Conservation (phyloP, 306 rosid species). For the Cucumis hystrix region DNA sequence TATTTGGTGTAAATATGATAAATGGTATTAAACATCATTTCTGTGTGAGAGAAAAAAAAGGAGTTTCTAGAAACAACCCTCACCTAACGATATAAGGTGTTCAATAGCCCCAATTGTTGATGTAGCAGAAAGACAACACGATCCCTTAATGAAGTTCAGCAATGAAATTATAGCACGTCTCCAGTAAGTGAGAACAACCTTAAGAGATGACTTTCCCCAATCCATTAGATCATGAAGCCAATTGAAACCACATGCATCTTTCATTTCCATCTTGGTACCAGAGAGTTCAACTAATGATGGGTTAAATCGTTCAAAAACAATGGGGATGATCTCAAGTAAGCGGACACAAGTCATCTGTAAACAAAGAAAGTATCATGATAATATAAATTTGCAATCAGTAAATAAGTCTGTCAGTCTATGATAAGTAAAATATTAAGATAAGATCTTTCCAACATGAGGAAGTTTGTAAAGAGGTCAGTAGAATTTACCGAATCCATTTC, state of each 20-base stretch:
- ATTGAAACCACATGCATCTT: constrained; percentile 30
- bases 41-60: not conserved
- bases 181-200: constrained; percentile 81
- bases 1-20: not conserved
- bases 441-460: not conserved
- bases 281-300: constrained; percentile 15
- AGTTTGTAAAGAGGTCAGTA: not conserved
- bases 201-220: constrained; percentile 92
- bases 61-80: constrained; percentile 16
- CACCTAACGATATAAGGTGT: constrained; percentile 53
- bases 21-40: not conserved
- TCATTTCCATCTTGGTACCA: constrained; percentile 20
- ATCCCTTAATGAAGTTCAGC: constrained; percentile 51
- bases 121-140: constrained; percentile 28
- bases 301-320: constrained; percentile 40
- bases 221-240: constrained; percentile 78
- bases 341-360: constrained; percentile 96
- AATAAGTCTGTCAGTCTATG: not conserved
- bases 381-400: not conserved
- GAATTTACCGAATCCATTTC: not conserved
- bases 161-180: constrained; percentile 43
- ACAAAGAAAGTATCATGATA: constrained; percentile 13
- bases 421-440: not conserved
- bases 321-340: constrained; percentile 80
- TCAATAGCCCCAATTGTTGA: constrained; percentile 42